These are phyloP conservation scores for Aciculosporium take DNA, from an alignment of 2,329 filamentous ascomycete genomes.

Conservation along the genomic window DNA sequence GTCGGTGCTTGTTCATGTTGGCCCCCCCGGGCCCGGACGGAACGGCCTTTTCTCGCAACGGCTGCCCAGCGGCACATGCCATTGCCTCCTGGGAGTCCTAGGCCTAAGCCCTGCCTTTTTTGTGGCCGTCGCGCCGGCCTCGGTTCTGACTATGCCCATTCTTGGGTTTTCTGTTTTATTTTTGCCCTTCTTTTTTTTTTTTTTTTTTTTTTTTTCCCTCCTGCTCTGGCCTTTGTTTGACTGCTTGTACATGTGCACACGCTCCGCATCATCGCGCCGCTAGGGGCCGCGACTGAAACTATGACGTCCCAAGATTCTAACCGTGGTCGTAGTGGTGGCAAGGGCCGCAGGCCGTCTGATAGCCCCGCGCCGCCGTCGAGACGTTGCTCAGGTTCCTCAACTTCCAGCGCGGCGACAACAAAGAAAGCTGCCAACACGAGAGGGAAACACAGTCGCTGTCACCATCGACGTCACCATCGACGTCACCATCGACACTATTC, in stretches of 20 bases:
- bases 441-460: no score
- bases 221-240: neutral
- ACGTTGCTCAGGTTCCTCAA: conserved; percentile 5
- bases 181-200: no score
- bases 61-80: neutral
- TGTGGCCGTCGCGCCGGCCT: neutral
- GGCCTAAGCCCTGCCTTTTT: neutral
- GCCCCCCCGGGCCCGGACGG: neutral
- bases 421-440: conserved; percentile 3
- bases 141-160: no score
- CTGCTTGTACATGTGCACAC: conserved; percentile 12
- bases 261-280: conserved; percentile 13
- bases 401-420: neutral
- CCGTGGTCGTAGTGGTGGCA: conserved; percentile 12
- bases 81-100: neutral
- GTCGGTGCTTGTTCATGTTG: neutral
- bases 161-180: no score
- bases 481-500: conserved; percentile 6
- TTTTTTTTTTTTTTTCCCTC: neutral
- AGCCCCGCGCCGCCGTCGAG: conserved; percentile 5
- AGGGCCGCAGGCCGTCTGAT: conserved; percentile 13
- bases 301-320: conserved; percentile 12
- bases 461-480: conserved; percentile 4
- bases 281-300: conserved; percentile 16
- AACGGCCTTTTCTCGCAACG: neutral